phyloP scores from a whole-genome alignment of 1,284 basidiomycete genomes.

The Ustilago curta region DNA sequence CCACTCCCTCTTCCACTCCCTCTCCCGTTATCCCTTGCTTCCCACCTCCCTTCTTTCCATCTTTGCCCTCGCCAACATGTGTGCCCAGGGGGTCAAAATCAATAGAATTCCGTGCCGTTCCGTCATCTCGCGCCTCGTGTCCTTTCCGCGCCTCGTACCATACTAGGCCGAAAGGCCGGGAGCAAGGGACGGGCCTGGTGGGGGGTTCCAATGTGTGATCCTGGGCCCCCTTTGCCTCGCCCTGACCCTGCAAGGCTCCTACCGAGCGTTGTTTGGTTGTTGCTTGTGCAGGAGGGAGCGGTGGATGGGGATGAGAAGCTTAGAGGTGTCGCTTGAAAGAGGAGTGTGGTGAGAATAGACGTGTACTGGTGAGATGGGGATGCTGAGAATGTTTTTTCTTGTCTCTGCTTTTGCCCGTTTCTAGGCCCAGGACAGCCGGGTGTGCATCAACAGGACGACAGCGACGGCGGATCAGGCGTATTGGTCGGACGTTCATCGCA shows the following conservation, averaged over 20 bases:
- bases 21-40: conserved; percentile 45
- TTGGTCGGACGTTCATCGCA: conserved; percentile 24
- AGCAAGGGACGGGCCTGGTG: conserved; percentile 26
- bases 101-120: conserved; percentile 43
- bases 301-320: neutral
- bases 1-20: neutral
- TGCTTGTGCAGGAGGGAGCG: conserved; percentile 26
- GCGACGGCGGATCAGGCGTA: conserved; percentile 43
- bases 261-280: neutral
- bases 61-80: conserved; percentile 7
- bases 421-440: neutral
- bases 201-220: conserved; percentile 39
- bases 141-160: conserved; percentile 29
- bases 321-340: neutral
- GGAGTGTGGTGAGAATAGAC: neutral
- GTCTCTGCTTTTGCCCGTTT: neutral
- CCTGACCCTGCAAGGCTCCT: conserved; percentile 1
- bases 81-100: conserved; percentile 36
- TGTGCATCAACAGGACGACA: conserved; percentile 20
- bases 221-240: conserved; percentile 23
- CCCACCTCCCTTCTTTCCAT: neutral
- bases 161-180: conserved; percentile 39
- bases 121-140: conserved; percentile 24
- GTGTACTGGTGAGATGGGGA: neutral
- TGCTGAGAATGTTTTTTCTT: conserved; percentile 1